These are phyloP conservation scores for Macrophomina phaseolina DNA, from an alignment of 2,329 filamentous ascomycete genomes.

Conservation along the genomic window DNA sequence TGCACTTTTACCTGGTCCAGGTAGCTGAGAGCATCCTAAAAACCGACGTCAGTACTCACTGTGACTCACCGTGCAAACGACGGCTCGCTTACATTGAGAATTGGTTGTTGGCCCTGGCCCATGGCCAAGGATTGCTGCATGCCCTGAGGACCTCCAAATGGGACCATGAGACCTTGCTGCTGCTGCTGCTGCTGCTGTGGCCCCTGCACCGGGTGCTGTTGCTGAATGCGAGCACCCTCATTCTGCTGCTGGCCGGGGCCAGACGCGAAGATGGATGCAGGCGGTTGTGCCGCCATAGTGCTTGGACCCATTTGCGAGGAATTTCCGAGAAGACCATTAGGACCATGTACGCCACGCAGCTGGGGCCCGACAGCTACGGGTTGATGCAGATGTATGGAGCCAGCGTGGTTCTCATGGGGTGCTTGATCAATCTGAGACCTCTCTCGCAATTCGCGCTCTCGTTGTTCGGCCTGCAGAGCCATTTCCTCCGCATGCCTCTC, in stretches of 20 bases:
- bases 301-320: conserved; percentile 58
- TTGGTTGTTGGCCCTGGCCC: conserved; percentile 82
- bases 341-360: conserved; percentile 83
- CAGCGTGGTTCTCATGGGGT: conserved; percentile 84
- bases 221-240: conserved; percentile 62
- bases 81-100: conserved; percentile 67
- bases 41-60: background rate
- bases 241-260: conserved; percentile 66
- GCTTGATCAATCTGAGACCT: conserved; percentile 71
- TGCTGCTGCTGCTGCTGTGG: conserved; percentile 59
- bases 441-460: conserved; percentile 67
- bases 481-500: conserved; percentile 51
- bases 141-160: conserved; percentile 47
- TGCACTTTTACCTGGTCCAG: conserved; percentile 98
- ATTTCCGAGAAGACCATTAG: conserved; percentile 78
- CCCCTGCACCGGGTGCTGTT: conserved; percentile 58
- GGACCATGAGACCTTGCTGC: conserved; percentile 59
- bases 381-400: conserved; percentile 90
- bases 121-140: conserved; percentile 61
- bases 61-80: conserved; percentile 22
- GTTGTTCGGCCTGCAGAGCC: conserved; percentile 50
- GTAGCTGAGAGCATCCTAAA: conserved; percentile 83
- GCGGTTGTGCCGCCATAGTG: conserved; percentile 58
- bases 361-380: conserved; percentile 79
- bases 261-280: conserved; percentile 72